Percentiles rank a stretch among this genome's conserved stretches.
phyloP scores from a whole-genome alignment of 2,329 filamentous ascomycete genomes.

The Cladosporium sp. region DNA sequence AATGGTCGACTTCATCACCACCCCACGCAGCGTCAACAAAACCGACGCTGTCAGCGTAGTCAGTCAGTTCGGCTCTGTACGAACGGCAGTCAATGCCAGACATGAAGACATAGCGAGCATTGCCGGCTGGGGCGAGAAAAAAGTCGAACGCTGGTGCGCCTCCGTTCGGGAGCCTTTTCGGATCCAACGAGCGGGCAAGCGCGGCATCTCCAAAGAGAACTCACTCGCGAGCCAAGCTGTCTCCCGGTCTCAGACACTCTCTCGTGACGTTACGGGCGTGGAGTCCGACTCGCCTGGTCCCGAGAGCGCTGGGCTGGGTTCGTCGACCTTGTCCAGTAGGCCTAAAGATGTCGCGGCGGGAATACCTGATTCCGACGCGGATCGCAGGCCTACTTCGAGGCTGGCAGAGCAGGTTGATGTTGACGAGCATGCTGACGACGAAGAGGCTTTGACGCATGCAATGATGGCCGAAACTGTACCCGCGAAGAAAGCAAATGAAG shows the following conservation, averaged over 20 bases:
- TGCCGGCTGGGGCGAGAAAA: conserved; percentile 93
- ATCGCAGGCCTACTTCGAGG: conserved; percentile 33
- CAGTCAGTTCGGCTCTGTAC: conserved; percentile 84
- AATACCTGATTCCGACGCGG: conserved; percentile 29
- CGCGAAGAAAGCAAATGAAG: conserved; percentile 27
- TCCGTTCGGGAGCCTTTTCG: conserved; percentile 84
- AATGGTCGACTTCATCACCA: conserved; percentile 88
- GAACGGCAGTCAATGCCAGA: conserved; percentile 80
- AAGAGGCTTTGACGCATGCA: background rate
- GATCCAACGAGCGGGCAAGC: conserved; percentile 64
- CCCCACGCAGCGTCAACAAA: conserved; percentile 87
- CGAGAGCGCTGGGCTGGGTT: conserved; percentile 2
- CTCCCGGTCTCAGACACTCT: conserved; percentile 23
- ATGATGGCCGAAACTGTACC: background rate
- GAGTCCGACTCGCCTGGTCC: conserved; percentile 15
- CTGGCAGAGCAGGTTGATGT: conserved; percentile 28
- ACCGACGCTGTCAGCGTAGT: conserved; percentile 88
- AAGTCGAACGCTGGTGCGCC: conserved; percentile 79
- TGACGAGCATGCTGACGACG: conserved; percentile 42
- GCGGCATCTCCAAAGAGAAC: conserved; percentile 38
- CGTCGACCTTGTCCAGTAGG: conserved; percentile 2
- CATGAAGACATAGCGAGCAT: conserved; percentile 80
- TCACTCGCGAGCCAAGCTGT: conserved; percentile 24
- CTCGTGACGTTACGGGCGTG: conserved; percentile 24
- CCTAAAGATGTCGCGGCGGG: conserved; percentile 1